A percentile compares a stretch with the other conserved stretches of the same genome.
These are phyloP conservation scores for Fusarium solani-melongenae DNA, from an alignment of 2,329 filamentous ascomycete genomes.

Conservation along the genomic window DNA sequence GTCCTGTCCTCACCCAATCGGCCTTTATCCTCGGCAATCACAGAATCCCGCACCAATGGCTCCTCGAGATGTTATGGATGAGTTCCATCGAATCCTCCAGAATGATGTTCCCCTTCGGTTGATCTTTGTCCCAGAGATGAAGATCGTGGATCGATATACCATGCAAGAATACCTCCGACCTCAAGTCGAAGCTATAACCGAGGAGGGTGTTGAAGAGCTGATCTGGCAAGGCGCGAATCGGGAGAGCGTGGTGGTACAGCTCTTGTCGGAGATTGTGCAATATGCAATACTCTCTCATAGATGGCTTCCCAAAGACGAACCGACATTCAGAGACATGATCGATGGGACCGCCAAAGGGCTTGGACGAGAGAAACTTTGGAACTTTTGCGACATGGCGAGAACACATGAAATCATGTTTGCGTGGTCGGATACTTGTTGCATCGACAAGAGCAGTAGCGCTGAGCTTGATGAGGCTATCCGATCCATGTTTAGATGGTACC, in stretches of 20 bases:
- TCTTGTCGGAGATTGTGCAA: not conserved
- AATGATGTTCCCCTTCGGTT: not conserved
- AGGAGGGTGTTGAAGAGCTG: not conserved
- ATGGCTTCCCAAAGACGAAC: not conserved
- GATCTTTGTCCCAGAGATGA: not conserved
- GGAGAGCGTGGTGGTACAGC: not conserved
- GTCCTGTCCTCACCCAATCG: not conserved
- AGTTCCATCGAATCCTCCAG: not conserved
- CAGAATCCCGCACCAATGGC: not conserved
- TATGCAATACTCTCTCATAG: not conserved
- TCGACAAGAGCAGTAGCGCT: not conserved
- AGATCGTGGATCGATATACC: not conserved
- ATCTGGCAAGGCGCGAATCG: not conserved
- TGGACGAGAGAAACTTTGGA: not conserved
- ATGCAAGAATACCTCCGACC: not conserved
- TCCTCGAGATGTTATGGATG: not conserved
- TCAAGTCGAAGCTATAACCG: not conserved
- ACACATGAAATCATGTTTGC: not conserved
- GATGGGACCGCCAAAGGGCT: not conserved
- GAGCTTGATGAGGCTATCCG: not conserved
- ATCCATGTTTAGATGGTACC: not conserved
- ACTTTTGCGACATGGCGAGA: not conserved
- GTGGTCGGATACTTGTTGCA: not conserved
- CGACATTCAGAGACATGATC: not conserved
- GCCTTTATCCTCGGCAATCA: not conserved